Base-by-base conservation (phyloP, 371 early-diverging fungal species). In the Dentiscutata heterogama region DNA sequence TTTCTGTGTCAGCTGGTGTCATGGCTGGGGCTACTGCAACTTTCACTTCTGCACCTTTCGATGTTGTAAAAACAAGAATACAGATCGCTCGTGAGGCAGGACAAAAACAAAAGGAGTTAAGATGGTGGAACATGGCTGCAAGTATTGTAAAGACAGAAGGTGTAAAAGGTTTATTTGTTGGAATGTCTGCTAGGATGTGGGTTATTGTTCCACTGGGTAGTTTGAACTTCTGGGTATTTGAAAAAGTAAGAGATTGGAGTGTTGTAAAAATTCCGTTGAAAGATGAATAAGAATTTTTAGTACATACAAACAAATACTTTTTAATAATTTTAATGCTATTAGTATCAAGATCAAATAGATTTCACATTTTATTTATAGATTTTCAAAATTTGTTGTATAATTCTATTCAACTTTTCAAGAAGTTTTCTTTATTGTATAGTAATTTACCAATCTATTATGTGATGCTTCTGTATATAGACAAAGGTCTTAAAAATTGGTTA, bases 151-250 rank as follows among this genome's bases (percentile, higher is more conserved):
- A 42, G 18, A 65, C 67, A 51, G 51, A 78, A 10, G 78, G 78
- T 18, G 11, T 77, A 10, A 77, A 42, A 25, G 78, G 78, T 64
- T 27, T 78, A 5, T 78, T 64, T 51, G 78, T 78, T 42, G 78
- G 78, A 51, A 51, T 78, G 29, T 18, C 65, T 6, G 78, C 78
- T n/a, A 63, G 67, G 65, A 42, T 78, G 50, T 78, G 58, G 53
- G 42, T 78, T 51, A 50, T 78, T 39, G 53, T 78, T 29, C 78
- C 78, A 4, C 65, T 78, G 11, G 78, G 78, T 42, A 78, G 78
- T 65, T 65, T 78, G 13, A 78, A 78, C 10, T 78, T 78, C 22
- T 78, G 78, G 78, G 78, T 67, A 51, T 78, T 78, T 67, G 78
- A 78, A 67, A 65, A 78, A 51, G 78, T 78, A 46, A 51, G 29